phyloP scores from a whole-genome alignment of 345 rosid species.

The Gossypium australe region DNA sequence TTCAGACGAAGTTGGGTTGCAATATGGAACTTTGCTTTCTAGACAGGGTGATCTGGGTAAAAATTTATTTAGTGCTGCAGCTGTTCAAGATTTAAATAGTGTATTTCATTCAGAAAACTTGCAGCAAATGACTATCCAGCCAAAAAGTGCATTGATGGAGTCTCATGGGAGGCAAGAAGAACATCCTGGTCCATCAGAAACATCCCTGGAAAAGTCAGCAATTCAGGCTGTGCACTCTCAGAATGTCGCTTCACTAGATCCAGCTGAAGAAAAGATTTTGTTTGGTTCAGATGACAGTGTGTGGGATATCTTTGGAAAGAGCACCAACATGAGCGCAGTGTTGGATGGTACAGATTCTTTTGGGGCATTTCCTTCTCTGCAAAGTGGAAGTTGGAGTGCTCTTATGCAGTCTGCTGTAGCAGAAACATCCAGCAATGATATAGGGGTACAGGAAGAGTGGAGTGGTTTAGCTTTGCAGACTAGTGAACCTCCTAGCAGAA shows the following conservation, averaged over 20 bases:
- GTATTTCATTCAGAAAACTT: slow-evolving; percentile 40
- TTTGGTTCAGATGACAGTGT: slow-evolving; percentile 80
- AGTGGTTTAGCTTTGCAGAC: slow-evolving; percentile 32
- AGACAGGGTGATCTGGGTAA: slow-evolving; percentile 46
- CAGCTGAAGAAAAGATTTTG: slow-evolving; percentile 81
- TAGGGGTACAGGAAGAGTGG: slow-evolving; percentile 58
- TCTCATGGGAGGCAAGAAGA: slow-evolving; percentile 37
- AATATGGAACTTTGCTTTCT: slow-evolving; percentile 41
- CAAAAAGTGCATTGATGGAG: slow-evolving; percentile 33
- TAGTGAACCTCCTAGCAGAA: slow-evolving; percentile 24
- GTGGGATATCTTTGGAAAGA: slow-evolving; percentile 76
- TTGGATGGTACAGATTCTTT: slow-evolving; percentile 38
- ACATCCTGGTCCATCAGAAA: slow-evolving; percentile 33
- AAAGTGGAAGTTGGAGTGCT: slow-evolving; percentile 99
- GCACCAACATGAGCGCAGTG: slow-evolving; percentile 35
- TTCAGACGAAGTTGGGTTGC: slow-evolving; percentile 41
- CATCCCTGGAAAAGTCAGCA: slow-evolving; percentile 33
- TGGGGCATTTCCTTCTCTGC: slow-evolving; percentile 62
- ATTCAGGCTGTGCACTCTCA: slow-evolving; percentile 35
- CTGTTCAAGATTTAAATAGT: slow-evolving; percentile 36
- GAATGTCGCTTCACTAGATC: slow-evolving; percentile 71
- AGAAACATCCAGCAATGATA: slow-evolving; percentile 63
- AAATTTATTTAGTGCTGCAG: slow-evolving; percentile 25
- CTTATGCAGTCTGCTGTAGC: slow-evolving; percentile 99
- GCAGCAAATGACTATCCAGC: slow-evolving; percentile 37